These are phyloP conservation scores for Microsporum audouinii DNA, from an alignment of 2,329 filamentous ascomycete species.

Conservation along the genomic window DNA sequence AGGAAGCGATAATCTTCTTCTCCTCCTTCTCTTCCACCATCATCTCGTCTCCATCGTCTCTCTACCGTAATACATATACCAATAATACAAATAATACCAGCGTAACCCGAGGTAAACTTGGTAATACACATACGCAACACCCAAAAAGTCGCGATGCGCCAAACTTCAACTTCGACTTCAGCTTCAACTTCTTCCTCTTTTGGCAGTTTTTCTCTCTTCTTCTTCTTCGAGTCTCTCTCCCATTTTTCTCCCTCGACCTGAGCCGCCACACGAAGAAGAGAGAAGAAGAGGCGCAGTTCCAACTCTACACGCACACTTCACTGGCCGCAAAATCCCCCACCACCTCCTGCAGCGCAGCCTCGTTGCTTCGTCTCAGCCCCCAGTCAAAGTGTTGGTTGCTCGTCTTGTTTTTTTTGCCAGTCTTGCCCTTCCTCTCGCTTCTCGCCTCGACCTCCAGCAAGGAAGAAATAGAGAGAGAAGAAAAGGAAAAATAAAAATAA, in stretches of 20 bases:
- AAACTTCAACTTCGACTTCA: neutral
- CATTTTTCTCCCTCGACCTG: neutral
- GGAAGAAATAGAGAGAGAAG: neutral
- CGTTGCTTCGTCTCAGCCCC: neutral
- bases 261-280: neutral
- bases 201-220: neutral
- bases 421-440: neutral
- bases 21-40: neutral
- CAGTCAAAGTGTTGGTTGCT: neutral
- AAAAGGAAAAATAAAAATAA: neutral
- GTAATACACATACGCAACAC: neutral
- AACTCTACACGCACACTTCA: neutral
- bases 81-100: neutral
- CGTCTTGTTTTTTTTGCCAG: neutral
- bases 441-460: neutral
- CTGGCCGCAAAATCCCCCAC: neutral
- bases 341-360: neutral
- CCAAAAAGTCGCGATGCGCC: neutral
- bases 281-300: neutral
- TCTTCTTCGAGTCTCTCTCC: neutral
- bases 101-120: neutral
- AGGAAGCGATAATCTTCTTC: conserved; percentile 44
- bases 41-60: neutral
- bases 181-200: neutral
- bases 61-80: neutral